Evolutionary conservation across 2,329 filamentous ascomycete species (phyloP).

Genomic region (Talaromyces sp.): DNA sequence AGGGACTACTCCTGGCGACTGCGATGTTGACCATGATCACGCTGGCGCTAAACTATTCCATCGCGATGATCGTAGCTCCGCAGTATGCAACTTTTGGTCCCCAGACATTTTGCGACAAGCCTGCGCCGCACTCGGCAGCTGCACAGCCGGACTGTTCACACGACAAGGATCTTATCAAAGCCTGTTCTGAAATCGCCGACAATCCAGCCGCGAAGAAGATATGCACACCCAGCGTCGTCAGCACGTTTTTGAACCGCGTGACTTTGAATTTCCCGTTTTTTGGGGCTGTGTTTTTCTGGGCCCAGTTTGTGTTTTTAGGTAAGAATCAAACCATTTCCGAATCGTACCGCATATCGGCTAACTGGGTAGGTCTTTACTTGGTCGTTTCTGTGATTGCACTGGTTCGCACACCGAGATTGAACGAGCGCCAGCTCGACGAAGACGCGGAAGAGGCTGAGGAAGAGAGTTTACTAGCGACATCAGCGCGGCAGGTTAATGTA

Average conservation of each 20-base stretch:
- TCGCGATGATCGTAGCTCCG: conserved; percentile 90
- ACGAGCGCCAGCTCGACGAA: conserved; percentile 73
- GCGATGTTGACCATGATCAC: conserved; percentile 86
- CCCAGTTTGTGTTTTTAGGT: conserved; percentile 84
- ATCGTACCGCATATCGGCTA: neutral
- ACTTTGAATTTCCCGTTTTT: conserved; percentile 95
- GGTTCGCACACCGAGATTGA: conserved; percentile 72
- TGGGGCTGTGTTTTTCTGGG: conserved; percentile 89
- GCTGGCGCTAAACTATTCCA: conserved; percentile 84
- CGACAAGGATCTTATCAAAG: conserved; percentile 61
- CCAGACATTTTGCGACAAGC: conserved; percentile 84
- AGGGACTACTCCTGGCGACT: conserved; percentile 84
- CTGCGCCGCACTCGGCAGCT: conserved; percentile 53
- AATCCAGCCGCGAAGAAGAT: conserved; percentile 69
- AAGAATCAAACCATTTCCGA: conserved; percentile 12
- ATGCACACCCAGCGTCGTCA: conserved; percentile 87
- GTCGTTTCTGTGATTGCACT: conserved; percentile 73
- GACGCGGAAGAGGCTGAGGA: conserved; percentile 91
- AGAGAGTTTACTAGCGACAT: conserved; percentile 81
- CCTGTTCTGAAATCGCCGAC: conserved; percentile 72
- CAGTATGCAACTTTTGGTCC: conserved; percentile 93
- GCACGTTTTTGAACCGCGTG: conserved; percentile 87
- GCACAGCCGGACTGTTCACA: conserved; percentile 70
- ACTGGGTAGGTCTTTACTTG: conserved; percentile 60
- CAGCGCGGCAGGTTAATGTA: conserved; percentile 72